Evolutionary conservation across 2,329 filamentous ascomycete species (phyloP).

Genomic region (Pseudodiploospora longispora): DNA sequence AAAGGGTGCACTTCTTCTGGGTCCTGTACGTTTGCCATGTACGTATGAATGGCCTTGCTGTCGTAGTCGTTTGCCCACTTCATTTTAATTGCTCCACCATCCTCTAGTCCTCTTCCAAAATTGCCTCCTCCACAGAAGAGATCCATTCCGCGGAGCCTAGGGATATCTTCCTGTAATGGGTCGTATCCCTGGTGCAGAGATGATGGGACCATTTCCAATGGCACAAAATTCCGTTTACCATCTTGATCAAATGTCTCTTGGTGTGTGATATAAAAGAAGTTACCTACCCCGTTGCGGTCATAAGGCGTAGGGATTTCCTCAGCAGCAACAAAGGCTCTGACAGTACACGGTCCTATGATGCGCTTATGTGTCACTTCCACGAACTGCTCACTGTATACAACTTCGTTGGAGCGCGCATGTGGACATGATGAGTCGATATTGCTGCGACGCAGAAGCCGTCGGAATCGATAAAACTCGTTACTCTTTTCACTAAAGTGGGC

Average conservation of each 20-base stretch:
- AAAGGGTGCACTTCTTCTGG: slow-evolving; percentile 43
- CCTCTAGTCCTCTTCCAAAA: slow-evolving; percentile 68
- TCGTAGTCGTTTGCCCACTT: slow-evolving; percentile 62
- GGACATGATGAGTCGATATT: slow-evolving; percentile 25
- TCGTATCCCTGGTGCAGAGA: slow-evolving; percentile 49
- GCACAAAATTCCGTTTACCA: slow-evolving; percentile 16
- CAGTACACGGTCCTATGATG: slow-evolving; percentile 49
- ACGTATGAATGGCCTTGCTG: slow-evolving; percentile 58
- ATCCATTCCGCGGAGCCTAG: slow-evolving; percentile 53
- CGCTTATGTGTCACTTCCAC: slow-evolving; percentile 25
- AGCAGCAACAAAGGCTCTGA: slow-evolving; percentile 43
- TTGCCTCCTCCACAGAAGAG: slow-evolving; percentile 74
- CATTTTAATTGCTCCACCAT: slow-evolving; percentile 57
- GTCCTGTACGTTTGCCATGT: slow-evolving; percentile 55
- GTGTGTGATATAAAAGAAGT: slow-evolving; percentile 56
- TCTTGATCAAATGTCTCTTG: slow-evolving; percentile 8
- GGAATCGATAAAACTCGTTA: slow-evolving; percentile 29
- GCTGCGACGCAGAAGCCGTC: slow-evolving; percentile 43
- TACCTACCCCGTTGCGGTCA: slow-evolving; percentile 53
- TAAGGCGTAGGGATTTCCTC: slow-evolving; percentile 55
- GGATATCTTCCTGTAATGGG: slow-evolving; percentile 21
- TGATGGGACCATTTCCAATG: slow-evolving; percentile 26
- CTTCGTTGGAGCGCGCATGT: slow-evolving; percentile 43
- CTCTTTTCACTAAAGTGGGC: slow-evolving; percentile 13
- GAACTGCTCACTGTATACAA: slow-evolving; percentile 46